These are phyloP conservation scores for Pythium aquatile DNA, from an alignment of 352 stramenopile species.

Conservation along the genomic window DNA sequence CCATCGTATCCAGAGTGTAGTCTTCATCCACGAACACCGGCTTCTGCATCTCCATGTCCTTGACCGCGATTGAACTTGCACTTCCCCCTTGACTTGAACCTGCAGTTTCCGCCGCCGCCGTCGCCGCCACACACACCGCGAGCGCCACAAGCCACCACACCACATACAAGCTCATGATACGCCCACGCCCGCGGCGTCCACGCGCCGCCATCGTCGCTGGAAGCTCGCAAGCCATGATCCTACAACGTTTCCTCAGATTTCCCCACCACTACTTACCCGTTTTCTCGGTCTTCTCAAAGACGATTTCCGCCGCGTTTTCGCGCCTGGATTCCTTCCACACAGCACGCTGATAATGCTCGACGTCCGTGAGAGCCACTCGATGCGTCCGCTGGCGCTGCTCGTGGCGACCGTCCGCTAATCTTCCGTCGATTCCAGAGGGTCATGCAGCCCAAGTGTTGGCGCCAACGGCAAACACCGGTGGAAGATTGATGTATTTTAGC, in stretches of 20 bases:
- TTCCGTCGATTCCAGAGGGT: neutral
- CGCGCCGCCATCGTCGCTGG: neutral
- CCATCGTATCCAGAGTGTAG: neutral
- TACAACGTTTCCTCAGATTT: neutral
- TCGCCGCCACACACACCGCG: neutral
- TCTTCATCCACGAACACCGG: neutral
- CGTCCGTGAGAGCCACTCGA: neutral
- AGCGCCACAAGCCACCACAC: neutral
- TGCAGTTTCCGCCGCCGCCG: neutral
- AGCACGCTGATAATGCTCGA: neutral
- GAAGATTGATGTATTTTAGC: neutral
- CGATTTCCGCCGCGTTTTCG: neutral
- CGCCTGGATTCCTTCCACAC: neutral
- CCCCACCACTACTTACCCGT: neutral
- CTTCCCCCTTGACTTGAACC: neutral
- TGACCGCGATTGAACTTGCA: neutral
- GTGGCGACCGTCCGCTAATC: neutral
- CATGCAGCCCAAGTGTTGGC: neutral
- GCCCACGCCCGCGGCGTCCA: too few relatives aligned
- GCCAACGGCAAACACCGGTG: neutral
- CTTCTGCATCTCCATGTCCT: neutral
- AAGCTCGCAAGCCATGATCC: neutral
- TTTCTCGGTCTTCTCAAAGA: neutral
- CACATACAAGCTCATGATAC: neutral
- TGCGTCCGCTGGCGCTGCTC: neutral